Base-by-base conservation (phyloP, 179 eudicot species). In the Corrigiola litoralis region DNA sequence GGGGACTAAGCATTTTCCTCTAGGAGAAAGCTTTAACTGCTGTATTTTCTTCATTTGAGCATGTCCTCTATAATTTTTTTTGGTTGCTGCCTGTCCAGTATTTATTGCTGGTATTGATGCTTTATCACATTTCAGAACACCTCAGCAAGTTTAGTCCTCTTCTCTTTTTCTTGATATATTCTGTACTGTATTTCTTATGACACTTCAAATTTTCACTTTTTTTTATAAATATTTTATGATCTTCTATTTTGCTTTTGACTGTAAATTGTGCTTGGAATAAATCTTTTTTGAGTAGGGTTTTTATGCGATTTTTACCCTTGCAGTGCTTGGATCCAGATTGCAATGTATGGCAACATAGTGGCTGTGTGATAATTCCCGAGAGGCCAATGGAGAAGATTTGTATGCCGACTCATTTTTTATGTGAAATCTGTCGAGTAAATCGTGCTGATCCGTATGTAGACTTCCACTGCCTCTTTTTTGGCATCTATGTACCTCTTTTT, bases 391-490 rank as follows among this genome's bases (percentile, higher is more conserved):
- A 70, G 52, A 50, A 63, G 20, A 61, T 73, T 52, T 28, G 69
- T 51, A 21, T 44, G 34, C 78, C 77, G 23, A 36, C 61, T 7
- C 80, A 45, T 27, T 80, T 80, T 51, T 61, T 76, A 38, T 80
- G 84, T 73, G 80, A 76, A 67, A 41, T 68, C 4, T 80, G 84
- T 66, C 75, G 84, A 53, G 40, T 76, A 55, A 71, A 76, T 58
- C 80, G 84, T 24, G 73, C 84, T 76, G 84, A 80, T 48, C 84
- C 84, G 84, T 80, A 76, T 66, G 84, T 72, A 46, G n/a, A 67
- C 54, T 28, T 61, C 46, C 23, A 31, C 32, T 60, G 1, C 23
- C 66, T 54, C 37, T 20, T 61, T 51, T 52, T 44, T 47, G 2
- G n/a, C n/a, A n/a, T n/a, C n/a, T 64, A 23, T 9, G 33, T 27